Base-by-base conservation (phyloP, 2,329 filamentous ascomycete species). In the Eurotiales sp. region DNA sequence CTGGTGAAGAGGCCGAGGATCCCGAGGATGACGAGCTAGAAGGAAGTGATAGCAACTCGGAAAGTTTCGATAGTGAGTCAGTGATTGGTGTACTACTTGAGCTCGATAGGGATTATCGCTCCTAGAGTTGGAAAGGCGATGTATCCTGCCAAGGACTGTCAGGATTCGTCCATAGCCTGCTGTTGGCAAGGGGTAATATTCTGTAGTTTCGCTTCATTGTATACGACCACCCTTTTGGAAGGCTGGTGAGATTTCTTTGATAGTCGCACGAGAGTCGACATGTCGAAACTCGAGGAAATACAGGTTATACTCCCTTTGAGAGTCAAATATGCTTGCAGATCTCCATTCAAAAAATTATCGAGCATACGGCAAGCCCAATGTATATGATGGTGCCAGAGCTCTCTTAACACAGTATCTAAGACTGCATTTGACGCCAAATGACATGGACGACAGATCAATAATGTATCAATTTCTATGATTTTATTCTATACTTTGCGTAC, bases 1-100 rank as follows among this genome's bases (percentile, higher is more conserved):
- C 59, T 0, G 59, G 59, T 1, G 56, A 52, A 19, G 60, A 64
- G n/a, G 46, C 53, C 0, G 47, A 47, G 0, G 47, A 46, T 6
- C 52, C 46, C 3, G 54, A 54, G 3, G 54, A 41, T 10, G 57
- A 59, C 22, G 64, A 65, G 25, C 64, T 67, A 7, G 62, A 56
- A n/a, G n/a, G n/a, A 1, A 62, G 68, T 48, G 64, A 54, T 47
- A 15, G 29, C 19, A 42, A 23, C 10, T 45, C 32, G 19, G 42
- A 40, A 32, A 42, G 41, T n/a, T 51, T 50, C 23, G 52, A 50
- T 17, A 34, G 42, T n/a, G 34, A 54, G 17, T 54, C 52, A 6
- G 52, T 46, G 14, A 36, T 53, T 39, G 51, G 49, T 21, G 51
- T 29, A 14, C n/a, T 53, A 2, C n/a, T 48, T 29, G 47, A 50